Conservation (phyloP, 78 protist genomes). For the Dictyostelium brefeldianum region DNA sequence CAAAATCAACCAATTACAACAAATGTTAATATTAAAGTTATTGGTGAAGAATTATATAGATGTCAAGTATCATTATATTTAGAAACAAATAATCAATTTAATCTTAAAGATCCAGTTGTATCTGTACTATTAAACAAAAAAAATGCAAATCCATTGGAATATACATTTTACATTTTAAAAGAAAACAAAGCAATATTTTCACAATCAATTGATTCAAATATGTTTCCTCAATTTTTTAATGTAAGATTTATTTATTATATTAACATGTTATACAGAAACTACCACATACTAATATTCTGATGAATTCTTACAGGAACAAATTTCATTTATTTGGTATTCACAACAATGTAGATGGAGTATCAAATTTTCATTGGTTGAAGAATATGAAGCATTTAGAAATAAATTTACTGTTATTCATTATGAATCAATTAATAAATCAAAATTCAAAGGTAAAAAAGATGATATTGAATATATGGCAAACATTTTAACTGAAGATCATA, state of each 20-base stretch:
- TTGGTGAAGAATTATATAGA: neutral
- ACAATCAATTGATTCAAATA: slow-evolving; percentile 51
- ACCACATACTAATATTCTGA: neutral
- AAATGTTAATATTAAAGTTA: neutral
- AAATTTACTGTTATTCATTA: slow-evolving; percentile 46
- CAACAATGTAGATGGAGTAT: slow-evolving; percentile 65
- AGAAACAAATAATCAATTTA: slow-evolving; percentile 21
- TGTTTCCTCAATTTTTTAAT: slow-evolving; percentile 72
- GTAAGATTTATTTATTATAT: neutral
- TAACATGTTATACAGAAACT: neutral
- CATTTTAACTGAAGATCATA: slow-evolving; percentile 45
- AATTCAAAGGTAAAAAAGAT: slow-evolving; percentile 71
- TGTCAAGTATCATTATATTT: slow-evolving; percentile 30
- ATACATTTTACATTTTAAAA: slow-evolving; percentile 14
- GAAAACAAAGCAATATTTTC: slow-evolving; percentile 22
- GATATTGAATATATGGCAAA: slow-evolving; percentile 55
- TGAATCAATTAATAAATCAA: slow-evolving; percentile 37
- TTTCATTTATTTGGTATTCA: slow-evolving; percentile 69
- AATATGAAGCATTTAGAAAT: slow-evolving; percentile 50
- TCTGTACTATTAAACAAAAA: slow-evolving; percentile 41
- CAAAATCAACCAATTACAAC: neutral
- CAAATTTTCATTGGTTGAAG: slow-evolving; percentile 19
- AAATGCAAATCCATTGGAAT: neutral
- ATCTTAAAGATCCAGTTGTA: slow-evolving; percentile 30
- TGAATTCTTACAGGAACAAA: slow-evolving; percentile 35